Evolutionary conservation across 768 basidiomycete genomes (phyloP), one percentile per base, ranked within the genome.

Genomic region (Trametes elegans): DNA sequence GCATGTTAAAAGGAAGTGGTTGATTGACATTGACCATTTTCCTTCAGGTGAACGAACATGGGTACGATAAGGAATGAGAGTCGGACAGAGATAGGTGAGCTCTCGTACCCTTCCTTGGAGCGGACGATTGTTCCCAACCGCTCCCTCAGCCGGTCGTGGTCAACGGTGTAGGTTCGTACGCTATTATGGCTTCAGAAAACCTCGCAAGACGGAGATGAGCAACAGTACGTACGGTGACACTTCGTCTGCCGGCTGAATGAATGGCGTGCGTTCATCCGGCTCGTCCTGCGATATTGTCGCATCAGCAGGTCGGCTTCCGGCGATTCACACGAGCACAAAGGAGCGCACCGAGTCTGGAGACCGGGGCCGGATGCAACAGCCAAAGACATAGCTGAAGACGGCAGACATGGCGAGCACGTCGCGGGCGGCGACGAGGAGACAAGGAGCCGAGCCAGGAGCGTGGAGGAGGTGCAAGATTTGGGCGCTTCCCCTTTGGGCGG

Each of bases 1-100:
- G 78, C 7, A 86, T 72, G 63, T 82, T 81, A 70, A 87, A 87
- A 0, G 85, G 85, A 24, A 81, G 73, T 21, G 74, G 76, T 2
- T 81, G 79, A 51, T 78, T 77, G 13, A 87, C 78, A 52, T 86
- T 85, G 59, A 87, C 84, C 85, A 87, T 87, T 76, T 80, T 84
- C 28, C 85, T 87, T 66, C 29, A 26, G 50, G 13, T 23, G 23
- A 13, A 10, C 7, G 34, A 49, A 32, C 9, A 40, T 38, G 40
- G 45, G 28, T 53, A 13, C 21, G 28, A 34, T 39, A 34, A 50
- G 40, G 46, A 50, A 42, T 31, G 42, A n/a, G 34, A 49, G 27
- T n/a, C n/a, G n/a, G n/a, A n/a, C n/a, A 28, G 38, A 27, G 32
- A 19, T 36, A 32, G 35, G 38, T 18, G 48, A 51, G 8, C n/a